Evolutionary conservation across 345 rosid genomes (phyloP).

Genomic region (Salix purpurea): DNA sequence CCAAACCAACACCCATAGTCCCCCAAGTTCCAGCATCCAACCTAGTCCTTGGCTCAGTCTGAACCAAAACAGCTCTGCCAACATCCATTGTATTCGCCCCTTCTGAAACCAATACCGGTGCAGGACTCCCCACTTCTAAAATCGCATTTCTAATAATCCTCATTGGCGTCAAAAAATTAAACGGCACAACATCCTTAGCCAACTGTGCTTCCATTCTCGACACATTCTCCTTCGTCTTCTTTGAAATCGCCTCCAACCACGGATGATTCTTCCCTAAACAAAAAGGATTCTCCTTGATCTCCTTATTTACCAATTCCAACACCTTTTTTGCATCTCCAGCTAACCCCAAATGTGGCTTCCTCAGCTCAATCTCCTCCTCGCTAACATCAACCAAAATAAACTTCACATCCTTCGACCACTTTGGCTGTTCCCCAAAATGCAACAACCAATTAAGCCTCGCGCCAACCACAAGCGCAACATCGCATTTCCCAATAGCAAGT

Average conservation of each 20-base stretch:
- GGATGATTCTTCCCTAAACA: conserved; percentile 75
- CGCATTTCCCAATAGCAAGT: conserved; percentile 89
- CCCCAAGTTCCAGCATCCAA: conserved; percentile 99
- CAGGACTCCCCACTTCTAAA: conserved; percentile 61
- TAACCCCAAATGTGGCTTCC: conserved; percentile 74
- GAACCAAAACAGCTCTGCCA: conserved; percentile 90
- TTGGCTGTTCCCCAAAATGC: conserved; percentile 92
- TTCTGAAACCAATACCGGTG: conserved; percentile 83
- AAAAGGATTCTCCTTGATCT: conserved; percentile 85
- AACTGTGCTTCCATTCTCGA: conserved; percentile 77
- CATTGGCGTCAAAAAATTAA: conserved; percentile 89
- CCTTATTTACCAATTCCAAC: conserved; percentile 65
- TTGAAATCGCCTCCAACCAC: conserved; percentile 74
- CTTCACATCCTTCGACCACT: conserved; percentile 84
- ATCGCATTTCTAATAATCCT: conserved; percentile 91
- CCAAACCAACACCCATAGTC: conserved; percentile 98
- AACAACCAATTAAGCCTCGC: conserved; percentile 96
- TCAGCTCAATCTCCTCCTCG: conserved; percentile 69
- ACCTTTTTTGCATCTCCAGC: conserved; percentile 76
- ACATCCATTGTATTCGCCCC: conserved; percentile 99
- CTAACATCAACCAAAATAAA: conserved; percentile 72
- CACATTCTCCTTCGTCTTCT: conserved; percentile 64
- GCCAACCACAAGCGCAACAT: conserved; percentile 83
- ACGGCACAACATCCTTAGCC: conserved; percentile 86
- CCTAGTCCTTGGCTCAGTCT: conserved; percentile 93